Evolutionary conservation across 2,329 filamentous ascomycete species (phyloP), one percentile per base, ranked within the genome.

Genomic region (Sporothrix brasiliensis): DNA sequence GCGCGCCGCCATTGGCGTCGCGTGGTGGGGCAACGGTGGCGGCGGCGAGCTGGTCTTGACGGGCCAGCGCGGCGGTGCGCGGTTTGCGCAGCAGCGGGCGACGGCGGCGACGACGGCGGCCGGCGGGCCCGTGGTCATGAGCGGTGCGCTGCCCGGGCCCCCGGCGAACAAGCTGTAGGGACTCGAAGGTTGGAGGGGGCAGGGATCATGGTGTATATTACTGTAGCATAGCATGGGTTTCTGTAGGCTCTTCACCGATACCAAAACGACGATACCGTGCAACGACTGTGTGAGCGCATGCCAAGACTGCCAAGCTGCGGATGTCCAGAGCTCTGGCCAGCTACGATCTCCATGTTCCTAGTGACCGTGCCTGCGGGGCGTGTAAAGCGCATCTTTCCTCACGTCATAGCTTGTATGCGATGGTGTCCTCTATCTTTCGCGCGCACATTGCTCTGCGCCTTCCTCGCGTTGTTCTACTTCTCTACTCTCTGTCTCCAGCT

Each of bases 1-100:
- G 77, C 86, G 93, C 72, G 90, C 92, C 7, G 88, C 90, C 53
- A 85, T 91, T 44, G 93, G 91, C 65, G 91, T 97, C 21, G 87
- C 88, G 2, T 97, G 94, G 94, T 97, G 94, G 94, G 91, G 89
- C 13, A 85, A 83, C 14, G 79, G 80, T 49, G 86, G 86, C 7
- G 86, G 80, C 81, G 87, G 78, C 78, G 86, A 85, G 73, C 76
- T 86, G 73, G 80, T 87, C 9, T 72, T 85, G 61, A 24, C 58
- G 16, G 74, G 74, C 27, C 71, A 74, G 75, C 73, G 50, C 47
- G 61, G 34, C 30, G 67, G 58, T 27, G 58, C 16, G 11, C 39
- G 44, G 73, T 14, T 19, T 72, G 27, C 61, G 68, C 53, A 16
- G 52, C 67, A 44, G 61, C 47, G 41, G 52, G 53, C 61, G 73